A percentile compares a stretch with the other conserved stretches of the same genome.
Conservation (phyloP, 768 basidiomycete species). For the Mycena rosella region DNA sequence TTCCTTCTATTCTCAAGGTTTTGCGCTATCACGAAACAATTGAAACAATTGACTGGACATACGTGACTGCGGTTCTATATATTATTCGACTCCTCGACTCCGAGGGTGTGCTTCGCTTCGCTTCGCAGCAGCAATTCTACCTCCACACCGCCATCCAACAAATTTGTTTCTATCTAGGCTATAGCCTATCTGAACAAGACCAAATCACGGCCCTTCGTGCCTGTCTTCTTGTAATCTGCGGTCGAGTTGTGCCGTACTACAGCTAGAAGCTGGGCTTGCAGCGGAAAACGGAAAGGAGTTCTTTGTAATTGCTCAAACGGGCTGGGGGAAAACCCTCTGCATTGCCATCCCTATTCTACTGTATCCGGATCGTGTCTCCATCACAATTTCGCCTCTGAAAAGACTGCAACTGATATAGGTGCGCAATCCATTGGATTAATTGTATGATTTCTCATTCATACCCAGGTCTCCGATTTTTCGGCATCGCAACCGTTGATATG, state of each 20-base stretch:
- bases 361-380: neutral
- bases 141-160: neutral
- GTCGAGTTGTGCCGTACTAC: neutral
- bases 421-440: neutral
- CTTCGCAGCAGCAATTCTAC: too few relatives aligned
- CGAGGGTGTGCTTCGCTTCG: too few relatives aligned
- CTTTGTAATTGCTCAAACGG: conserved; percentile 4
- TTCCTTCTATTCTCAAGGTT: too few relatives aligned
- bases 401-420: conserved; percentile 16
- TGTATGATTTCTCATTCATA: neutral
- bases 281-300: neutral
- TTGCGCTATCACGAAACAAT: too few relatives aligned
- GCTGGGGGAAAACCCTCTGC: conserved; percentile 7
- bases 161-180: neutral
- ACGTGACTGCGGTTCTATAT: too few relatives aligned
- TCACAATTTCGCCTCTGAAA: conserved; percentile 3
- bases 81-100: too few relatives aligned
- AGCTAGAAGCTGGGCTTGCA: neutral
- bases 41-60: too few relatives aligned
- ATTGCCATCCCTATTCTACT: conserved; percentile 2
- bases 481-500: neutral
- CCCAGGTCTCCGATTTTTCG: conserved; percentile 5
- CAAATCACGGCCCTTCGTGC: neutral
- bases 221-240: neutral
- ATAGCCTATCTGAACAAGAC: neutral